Base-by-base conservation (phyloP, 805 yeast species). In the Zygotorulaspora sp. region DNA sequence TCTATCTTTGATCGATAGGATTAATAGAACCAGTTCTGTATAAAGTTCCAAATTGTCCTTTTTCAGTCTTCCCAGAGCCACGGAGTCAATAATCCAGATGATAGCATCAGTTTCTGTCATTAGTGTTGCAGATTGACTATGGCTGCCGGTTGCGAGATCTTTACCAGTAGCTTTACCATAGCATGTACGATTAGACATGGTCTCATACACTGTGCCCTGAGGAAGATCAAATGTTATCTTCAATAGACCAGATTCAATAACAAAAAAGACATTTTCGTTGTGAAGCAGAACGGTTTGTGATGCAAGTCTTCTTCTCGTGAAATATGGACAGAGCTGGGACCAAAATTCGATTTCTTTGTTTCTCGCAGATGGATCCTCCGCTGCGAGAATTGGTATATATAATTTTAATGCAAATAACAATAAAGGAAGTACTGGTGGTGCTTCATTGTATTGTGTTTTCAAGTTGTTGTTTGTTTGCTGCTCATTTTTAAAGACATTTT, bases 81-180 rank as follows among this genome's bases (percentile, higher is more conserved):
- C 64, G 19, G 64, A 58, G 20, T 76, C 72, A 30, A 89, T 61
- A 31, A 74, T 67, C 96, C 96, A 88, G 1, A 83, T 68, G 7
- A 74, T 71, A 2, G 83, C 67, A 36, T 78, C 83, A 20, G 68
- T 70, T 34, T 80, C 87, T 1, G 83, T 76, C 5, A 66, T 62
- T 38, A 79, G 74, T 3, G 62, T 57, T 3, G 74, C 67, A 9
- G 69, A 66, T 8, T 77, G 65, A 30, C 70, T 64, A n/a, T n/a
- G n/a, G 8, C 60, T 57, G 1, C 66, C 53, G 8, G 62, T 63
- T 23, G 57, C 53, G 11, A 53, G 55, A 27, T 67, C 55, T 32
- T 63, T 68, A n/a, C 46, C 47, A 18, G 45, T 49, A 19, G 66
- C 54, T 17, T 57, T 52, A 5, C 83, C 83, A 55, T 75, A 71